Conservation (phyloP, 345 rosid species). For the Eucalyptus curtisii region DNA sequence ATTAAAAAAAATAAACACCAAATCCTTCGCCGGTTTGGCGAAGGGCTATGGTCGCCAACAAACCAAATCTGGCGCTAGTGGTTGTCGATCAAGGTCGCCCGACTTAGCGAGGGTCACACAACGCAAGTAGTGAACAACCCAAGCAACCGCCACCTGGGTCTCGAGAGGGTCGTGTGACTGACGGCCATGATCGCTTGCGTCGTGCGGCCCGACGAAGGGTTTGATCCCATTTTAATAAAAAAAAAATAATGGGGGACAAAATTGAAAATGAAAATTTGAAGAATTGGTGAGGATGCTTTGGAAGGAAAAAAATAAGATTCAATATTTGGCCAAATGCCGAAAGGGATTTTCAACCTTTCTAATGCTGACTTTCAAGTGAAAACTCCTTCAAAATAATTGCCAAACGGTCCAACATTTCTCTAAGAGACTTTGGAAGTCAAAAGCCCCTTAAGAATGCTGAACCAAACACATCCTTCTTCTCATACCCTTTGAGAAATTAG, state of each 20-base stretch:
- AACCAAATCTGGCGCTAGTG: rapidly evolving
- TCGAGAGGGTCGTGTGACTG: rapidly evolving
- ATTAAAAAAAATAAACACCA: no score
- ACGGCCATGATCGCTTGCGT: rapidly evolving
- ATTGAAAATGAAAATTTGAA: no score
- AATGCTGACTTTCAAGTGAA: no score
- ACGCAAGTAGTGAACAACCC: rapidly evolving
- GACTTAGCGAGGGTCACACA: rapidly evolving
- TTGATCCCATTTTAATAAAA: no score
- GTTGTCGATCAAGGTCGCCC: rapidly evolving
- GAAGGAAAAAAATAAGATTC: rapidly evolving
- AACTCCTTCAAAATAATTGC: rapidly evolving
- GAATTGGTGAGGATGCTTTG: no score
- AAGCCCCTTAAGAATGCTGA: rapidly evolving
- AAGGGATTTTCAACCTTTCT: rapidly evolving
- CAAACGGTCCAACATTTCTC: rapidly evolving
- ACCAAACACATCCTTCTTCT: rapidly evolving
- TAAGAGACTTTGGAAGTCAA: rapidly evolving
- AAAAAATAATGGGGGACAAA: no score
- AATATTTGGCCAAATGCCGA: no score
- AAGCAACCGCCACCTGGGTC: rapidly evolving
- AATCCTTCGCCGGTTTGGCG: rapidly evolving
- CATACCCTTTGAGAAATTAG: background rate
- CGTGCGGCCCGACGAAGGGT: rapidly evolving
- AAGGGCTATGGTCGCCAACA: rapidly evolving